phyloP scores from a whole-genome alignment of 2,329 filamentous ascomycete species.

The Tolypocladium tundrense region DNA sequence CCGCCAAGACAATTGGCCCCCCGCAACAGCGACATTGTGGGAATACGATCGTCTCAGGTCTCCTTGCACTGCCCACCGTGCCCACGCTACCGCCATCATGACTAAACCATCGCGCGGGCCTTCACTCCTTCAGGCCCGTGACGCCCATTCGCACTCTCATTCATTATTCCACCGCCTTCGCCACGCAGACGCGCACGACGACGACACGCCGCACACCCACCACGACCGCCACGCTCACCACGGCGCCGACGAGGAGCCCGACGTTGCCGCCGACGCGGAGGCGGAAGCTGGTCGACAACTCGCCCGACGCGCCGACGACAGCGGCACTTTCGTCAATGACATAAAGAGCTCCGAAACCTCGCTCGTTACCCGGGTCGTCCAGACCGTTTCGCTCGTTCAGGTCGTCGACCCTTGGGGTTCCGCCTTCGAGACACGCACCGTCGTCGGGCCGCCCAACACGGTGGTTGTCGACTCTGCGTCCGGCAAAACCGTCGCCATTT shows the following conservation, averaged over 20 bases:
- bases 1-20: background rate
- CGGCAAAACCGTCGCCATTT: slow-evolving; percentile 24
- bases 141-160: slow-evolving; percentile 10
- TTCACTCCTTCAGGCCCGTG: slow-evolving; percentile 27
- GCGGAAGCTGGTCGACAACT: background rate
- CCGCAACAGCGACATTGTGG: background rate
- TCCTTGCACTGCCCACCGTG: slow-evolving; percentile 12
- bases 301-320: background rate
- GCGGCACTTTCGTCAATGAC: slow-evolving; percentile 2
- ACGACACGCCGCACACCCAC: slow-evolving; percentile 4
- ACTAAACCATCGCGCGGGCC: slow-evolving; percentile 23
- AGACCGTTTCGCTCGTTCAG: slow-evolving; percentile 46
- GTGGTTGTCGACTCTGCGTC: slow-evolving; percentile 24
- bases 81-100: slow-evolving; percentile 16
- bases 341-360: slow-evolving; percentile 1
- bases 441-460: slow-evolving; percentile 27
- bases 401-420: slow-evolving; percentile 38
- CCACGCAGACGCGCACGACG: slow-evolving; percentile 5
- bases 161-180: slow-evolving; percentile 10
- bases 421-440: slow-evolving; percentile 32
- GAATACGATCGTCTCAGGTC: slow-evolving; percentile 9
- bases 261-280: background rate
- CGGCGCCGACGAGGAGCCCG: slow-evolving; percentile 7
- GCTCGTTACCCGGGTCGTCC: slow-evolving; percentile 35
- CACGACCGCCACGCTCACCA: slow-evolving; percentile 7